These are phyloP conservation scores for Calophaca sinica DNA, from an alignment of 306 rosid species.

Conservation along the genomic window DNA sequence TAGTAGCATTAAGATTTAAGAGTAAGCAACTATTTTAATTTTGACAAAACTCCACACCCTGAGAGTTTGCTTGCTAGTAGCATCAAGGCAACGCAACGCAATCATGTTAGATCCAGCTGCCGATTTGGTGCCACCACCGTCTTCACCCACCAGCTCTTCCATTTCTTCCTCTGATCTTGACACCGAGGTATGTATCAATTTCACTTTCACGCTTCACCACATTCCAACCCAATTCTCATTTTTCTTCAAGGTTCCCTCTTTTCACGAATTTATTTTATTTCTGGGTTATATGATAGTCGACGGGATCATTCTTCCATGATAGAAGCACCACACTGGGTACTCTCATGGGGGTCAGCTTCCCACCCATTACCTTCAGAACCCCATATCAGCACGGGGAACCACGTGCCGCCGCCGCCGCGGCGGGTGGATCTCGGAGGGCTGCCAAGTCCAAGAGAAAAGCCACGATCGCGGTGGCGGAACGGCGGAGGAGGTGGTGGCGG, in stretches of 20 bases:
- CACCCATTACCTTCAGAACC: conserved; percentile 37
- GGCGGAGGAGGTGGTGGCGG: conserved; percentile 71
- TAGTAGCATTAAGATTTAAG: no score
- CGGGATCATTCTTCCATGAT: conserved; percentile 94
- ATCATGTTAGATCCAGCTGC: conserved; percentile 69
- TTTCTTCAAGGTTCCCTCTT: neutral
- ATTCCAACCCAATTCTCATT: neutral
- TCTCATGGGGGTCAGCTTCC: conserved; percentile 89
- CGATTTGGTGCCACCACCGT: conserved; percentile 56
- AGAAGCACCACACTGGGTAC: conserved; percentile 89
- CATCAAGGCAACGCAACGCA: conserved; percentile 13
- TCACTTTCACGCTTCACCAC: neutral
- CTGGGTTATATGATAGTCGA: conserved; percentile 56
- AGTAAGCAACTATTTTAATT: no score
- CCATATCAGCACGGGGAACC: conserved; percentile 52
- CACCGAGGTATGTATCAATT: conserved; percentile 53
- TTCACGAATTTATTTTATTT: no score
- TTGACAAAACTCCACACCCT: no score
- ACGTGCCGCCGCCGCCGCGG: neutral
- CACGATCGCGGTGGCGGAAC: conserved; percentile 32
- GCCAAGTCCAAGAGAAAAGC: conserved; percentile 57
- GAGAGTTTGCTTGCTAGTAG: no score
- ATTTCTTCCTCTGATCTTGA: conserved; percentile 96
- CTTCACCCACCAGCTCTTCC: conserved; percentile 86
- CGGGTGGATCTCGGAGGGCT: conserved; percentile 47